Base-by-base conservation (phyloP, 164 flowering plant species). In the Aristolochia fimbriata region DNA sequence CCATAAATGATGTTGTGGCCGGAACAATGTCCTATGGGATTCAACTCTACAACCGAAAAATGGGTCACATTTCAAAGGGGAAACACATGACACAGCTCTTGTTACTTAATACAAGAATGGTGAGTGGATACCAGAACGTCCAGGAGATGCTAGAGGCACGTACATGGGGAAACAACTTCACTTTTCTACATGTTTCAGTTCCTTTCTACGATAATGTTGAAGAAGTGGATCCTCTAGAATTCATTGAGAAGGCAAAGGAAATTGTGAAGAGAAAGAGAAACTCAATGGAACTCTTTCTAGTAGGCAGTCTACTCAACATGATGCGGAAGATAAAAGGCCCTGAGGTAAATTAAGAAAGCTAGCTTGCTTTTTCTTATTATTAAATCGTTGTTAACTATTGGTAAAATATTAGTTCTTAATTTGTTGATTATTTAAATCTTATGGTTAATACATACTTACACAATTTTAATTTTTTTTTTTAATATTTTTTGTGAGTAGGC, bases 1-100 rank as follows among this genome's bases (percentile, higher is more conserved):
- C 87, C 0, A 51, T 83, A 27, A 85, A 85, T 41, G 87, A 83
- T 49, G 82, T 81, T 0, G 62, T 81, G 7, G 54, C 67, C 0
- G 91, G 87, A 21, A 61, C 71, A 46, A 60, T 83, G 8, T 75
- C 76, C 61, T 69, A 63, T 6, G 86, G 86, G 16, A 71, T 71
- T 17, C 70, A 85, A 15, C 25, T 83, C 16, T 85, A 80, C 74
- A 83, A 79, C 83, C 67, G 80, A 69, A 33, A 2, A 19, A 24
- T 4, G 16, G 57, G 52, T 27, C 25, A 62, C 1, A 62, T 54
- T 12, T 62, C 73, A 2, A 57, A 68, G 12, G 67, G 65, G 0
- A 58, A 70, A 53, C 17, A 58, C 19, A 62, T 77, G 0, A 83
- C 84, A 0, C 80, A 83, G 22, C 8, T 81, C 55, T 83, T 83